Conservation (phyloP, 1,284 basidiomycete species). For the Tremellales sp. region DNA sequence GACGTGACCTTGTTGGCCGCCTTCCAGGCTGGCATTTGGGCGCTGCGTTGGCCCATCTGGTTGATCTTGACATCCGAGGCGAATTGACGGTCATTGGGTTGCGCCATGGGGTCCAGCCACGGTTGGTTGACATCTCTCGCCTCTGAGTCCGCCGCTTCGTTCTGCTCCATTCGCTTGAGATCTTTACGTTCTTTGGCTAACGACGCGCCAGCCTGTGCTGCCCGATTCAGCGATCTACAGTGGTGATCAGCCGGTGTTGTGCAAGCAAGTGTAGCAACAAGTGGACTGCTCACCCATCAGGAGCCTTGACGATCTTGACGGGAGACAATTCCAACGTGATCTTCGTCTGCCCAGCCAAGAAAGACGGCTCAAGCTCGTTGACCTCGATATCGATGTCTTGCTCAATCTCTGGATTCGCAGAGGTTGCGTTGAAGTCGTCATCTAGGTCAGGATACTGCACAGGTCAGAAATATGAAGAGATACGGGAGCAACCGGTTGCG, state of each 20-base stretch:
- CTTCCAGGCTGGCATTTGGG: constrained; percentile 85
- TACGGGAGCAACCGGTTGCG: background rate
- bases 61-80: constrained; percentile 89
- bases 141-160: constrained; percentile 91
- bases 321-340: constrained; percentile 92
- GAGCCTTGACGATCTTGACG: constrained; percentile 93
- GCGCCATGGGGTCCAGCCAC: constrained; percentile 98
- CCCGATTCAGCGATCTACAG: constrained; percentile 76
- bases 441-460: constrained; percentile 81
- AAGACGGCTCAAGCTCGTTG: constrained; percentile 93
- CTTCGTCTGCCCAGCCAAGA: constrained; percentile 93
- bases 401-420: constrained; percentile 78
- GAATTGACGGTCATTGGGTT: constrained; percentile 77
- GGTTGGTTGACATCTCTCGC: constrained; percentile 88
- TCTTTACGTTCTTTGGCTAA: constrained; percentile 94
- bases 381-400: constrained; percentile 97
- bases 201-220: constrained; percentile 87
- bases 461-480: background rate
- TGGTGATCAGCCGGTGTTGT: constrained; percentile 19
- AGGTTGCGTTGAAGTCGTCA: constrained; percentile 76
- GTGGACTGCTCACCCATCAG: constrained; percentile 69
- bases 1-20: constrained; percentile 96
- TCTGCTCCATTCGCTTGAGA: constrained; percentile 86
- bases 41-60: constrained; percentile 67
- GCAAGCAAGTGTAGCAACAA: background rate